Conservation (phyloP, 805 yeast genomes). For the Yarrowia keelungensis region DNA sequence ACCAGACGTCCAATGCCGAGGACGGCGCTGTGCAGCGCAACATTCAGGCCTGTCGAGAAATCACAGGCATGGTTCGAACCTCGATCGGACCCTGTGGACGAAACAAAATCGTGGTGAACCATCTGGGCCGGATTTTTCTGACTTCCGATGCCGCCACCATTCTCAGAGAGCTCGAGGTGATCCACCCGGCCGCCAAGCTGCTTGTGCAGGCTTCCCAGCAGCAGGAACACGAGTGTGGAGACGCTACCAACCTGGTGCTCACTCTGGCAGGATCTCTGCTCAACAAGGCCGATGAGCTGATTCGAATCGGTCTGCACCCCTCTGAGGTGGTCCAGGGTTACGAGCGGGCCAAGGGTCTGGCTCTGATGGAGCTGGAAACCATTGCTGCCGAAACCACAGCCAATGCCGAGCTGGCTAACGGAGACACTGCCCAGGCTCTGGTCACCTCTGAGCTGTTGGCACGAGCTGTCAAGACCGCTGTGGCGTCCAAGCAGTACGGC, state of each 20-base stretch:
- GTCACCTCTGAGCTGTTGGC: constrained; percentile 61
- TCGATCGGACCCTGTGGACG: constrained; percentile 98
- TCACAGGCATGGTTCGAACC: constrained; percentile 87
- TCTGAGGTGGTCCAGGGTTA: constrained; percentile 94
- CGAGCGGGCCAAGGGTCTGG: constrained; percentile 81
- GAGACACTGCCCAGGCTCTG: constrained; percentile 67
- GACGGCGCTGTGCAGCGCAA: constrained; percentile 96
- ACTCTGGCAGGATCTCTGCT: constrained; percentile 92
- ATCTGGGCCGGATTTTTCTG: constrained; percentile 81
- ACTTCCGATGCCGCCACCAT: constrained; percentile 99
- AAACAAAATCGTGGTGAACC: constrained; percentile 92
- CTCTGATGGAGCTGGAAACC: constrained; percentile 67
- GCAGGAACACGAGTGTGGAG: constrained; percentile 98
- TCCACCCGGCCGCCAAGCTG: constrained; percentile 96
- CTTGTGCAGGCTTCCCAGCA: constrained; percentile 96
- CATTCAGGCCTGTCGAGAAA: constrained; percentile 92
- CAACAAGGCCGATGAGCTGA: constrained; percentile 82
- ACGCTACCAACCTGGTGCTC: constrained; percentile 89
- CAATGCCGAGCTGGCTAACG: constrained; percentile 44
- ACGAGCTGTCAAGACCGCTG: constrained; percentile 83
- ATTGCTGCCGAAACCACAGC: constrained; percentile 44
- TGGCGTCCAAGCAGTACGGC: constrained; percentile 93
- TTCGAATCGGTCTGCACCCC: constrained; percentile 85
- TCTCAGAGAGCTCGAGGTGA: constrained; percentile 88
- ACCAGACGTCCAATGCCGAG: constrained; percentile 80